Base-by-base conservation (phyloP, 2,329 filamentous ascomycete genomes). In the Chaetomiaceae sp. region DNA sequence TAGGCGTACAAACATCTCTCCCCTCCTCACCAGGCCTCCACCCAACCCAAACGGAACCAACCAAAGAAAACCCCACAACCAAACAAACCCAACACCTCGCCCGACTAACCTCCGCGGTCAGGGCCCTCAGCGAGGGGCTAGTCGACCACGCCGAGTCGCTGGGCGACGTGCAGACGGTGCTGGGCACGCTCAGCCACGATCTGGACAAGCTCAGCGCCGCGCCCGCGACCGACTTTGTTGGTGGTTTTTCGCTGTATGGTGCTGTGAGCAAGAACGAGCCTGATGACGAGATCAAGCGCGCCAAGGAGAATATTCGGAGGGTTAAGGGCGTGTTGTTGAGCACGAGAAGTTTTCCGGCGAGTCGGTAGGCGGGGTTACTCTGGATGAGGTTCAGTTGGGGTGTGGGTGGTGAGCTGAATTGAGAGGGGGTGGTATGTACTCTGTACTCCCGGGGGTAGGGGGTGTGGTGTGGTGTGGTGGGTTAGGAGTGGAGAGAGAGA, bases 251-350 rank as follows among this genome's bases (percentile, higher is more conserved):
- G 49, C 54, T 74, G 46, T 73, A 77, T 55, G 70, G 72, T 13
- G 68, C 68, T 16, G 67, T 66, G n/a, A 68, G 66, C 25, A 72
- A 66, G 58, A 67, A 68, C 44, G 82, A 82, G 60, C 77, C 78
- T 25, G 77, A 82, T 55, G 87, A 92, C 66, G 85, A 87, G 68
- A 83, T 89, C 60, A 81, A 81, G 56, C 82, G 79, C 63, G 75
- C 87, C 17, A 87, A 87, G 69, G 82, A 82, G 57, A 87, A 85
- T 55, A 91, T 95, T 45, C 73, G 88, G 57, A 78, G 86, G 50
- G 80, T 93, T 37, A 95, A 95, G 72, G 88, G 88, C 1, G 79
- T 89, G 10, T 71, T 93, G 58, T 67, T 95, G 50, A 89, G 82
- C 62, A 80, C 87, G 4, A 80, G 85, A 61, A 87, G 81, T 60